phyloP scores from a whole-genome alignment of 352 stramenopile species.

The Blastocystis sp. region DNA sequence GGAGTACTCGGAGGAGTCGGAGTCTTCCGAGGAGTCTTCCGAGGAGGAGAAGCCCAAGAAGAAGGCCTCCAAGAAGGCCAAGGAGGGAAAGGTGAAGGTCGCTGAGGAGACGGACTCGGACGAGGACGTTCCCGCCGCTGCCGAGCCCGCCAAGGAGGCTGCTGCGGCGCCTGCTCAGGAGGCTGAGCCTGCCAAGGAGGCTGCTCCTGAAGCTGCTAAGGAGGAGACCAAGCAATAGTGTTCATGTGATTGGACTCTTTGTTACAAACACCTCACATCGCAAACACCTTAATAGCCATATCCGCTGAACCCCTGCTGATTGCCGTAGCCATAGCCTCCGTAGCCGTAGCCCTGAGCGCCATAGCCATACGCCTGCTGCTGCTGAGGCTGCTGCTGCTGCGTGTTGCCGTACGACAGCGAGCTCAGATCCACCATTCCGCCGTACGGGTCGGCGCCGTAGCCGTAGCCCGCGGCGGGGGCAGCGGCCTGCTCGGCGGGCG shows the following conservation, averaged over 20 bases:
- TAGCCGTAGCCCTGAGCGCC: slow-evolving; percentile 36
- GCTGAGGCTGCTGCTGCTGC: slow-evolving; percentile 18
- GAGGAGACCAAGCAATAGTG: slow-evolving; percentile 25
- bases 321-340: slow-evolving; percentile 49
- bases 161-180: background rate
- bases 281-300: slow-evolving; percentile 52
- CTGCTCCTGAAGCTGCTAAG: background rate
- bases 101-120: background rate
- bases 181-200: background rate
- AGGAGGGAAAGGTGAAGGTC: background rate
- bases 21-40: too few species aligned
- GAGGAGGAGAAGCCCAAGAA: slow-evolving; percentile 39
- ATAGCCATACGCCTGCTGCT: slow-evolving; percentile 50
- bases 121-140: background rate
- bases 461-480: background rate
- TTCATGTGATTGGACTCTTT: background rate
- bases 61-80: background rate
- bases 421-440: too few species aligned
- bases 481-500: background rate
- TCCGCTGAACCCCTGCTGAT: slow-evolving; percentile 57
- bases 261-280: background rate
- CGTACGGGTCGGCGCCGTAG: slow-evolving; percentile 6
- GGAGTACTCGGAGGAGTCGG: background rate
- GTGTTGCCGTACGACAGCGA: too few species aligned
- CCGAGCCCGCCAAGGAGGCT: background rate